Conservation (phyloP, 495 filamentous ascomycete species). For the Penicillium arizonense region DNA sequence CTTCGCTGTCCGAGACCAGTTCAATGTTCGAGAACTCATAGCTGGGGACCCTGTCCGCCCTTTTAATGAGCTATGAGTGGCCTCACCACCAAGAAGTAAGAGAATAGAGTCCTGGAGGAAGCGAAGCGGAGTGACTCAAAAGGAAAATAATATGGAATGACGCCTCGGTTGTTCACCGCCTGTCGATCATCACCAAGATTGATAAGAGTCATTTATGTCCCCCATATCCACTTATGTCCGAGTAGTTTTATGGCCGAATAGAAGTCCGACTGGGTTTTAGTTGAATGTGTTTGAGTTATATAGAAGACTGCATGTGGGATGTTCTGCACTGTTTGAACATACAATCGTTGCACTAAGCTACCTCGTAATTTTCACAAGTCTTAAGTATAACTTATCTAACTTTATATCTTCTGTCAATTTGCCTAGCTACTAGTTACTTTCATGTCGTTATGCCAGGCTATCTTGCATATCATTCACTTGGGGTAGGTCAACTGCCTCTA, state of each 20-base stretch:
- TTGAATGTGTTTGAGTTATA: background rate
- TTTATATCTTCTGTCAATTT: too few species aligned
- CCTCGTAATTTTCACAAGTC: too few species aligned
- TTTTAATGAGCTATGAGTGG: slow-evolving; percentile 1
- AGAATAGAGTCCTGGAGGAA: background rate
- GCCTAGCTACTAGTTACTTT: too few species aligned
- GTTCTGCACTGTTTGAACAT: too few species aligned
- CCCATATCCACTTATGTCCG: background rate
- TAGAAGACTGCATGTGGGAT: too few species aligned
- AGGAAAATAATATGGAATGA: slow-evolving; percentile 20
- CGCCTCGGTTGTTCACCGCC: slow-evolving; percentile 28
- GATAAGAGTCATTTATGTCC: slow-evolving; percentile 9
- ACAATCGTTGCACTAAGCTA: too few species aligned
- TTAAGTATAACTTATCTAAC: too few species aligned
- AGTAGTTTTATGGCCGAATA: too few species aligned
- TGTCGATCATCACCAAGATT: slow-evolving; percentile 11
- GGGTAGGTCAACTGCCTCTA: too few species aligned
- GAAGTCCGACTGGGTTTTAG: background rate
- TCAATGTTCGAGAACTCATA: slow-evolving; percentile 39
- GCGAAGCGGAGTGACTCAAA: slow-evolving; percentile 9
- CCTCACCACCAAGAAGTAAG: slow-evolving; percentile 2
- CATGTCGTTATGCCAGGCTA: too few species aligned
- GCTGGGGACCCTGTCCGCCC: slow-evolving; percentile 1
- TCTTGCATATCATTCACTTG: too few species aligned
- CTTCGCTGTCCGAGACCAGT: slow-evolving; percentile 32